Percentiles rank a stretch among this genome's conserved stretches.
phyloP scores from a whole-genome alignment of 23 red algal species.

The Cyanidioschyzon merolae region DNA sequence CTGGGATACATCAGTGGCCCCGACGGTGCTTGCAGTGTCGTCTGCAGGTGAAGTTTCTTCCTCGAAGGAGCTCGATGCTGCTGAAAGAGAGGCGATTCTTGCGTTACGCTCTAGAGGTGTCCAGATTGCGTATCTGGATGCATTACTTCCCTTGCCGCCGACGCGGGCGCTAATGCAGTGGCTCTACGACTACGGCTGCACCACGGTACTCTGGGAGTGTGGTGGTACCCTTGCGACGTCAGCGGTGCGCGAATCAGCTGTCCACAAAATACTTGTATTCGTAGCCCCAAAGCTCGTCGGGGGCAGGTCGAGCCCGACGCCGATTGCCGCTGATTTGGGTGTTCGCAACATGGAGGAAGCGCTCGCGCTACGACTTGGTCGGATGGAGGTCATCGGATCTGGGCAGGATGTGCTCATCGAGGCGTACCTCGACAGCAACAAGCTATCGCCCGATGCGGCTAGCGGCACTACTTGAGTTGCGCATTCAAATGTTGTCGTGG shows the following conservation, averaged over 20 bases:
- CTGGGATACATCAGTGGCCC: slow-evolving; percentile 19
- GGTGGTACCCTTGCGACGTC: slow-evolving; percentile 54
- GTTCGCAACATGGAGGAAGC: not conserved
- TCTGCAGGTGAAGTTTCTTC: slow-evolving; percentile 10
- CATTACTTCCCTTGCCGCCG: slow-evolving; percentile 5
- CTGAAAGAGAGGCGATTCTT: slow-evolving; percentile 6
- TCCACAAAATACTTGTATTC: slow-evolving; percentile 76
- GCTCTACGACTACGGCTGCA: slow-evolving; percentile 36
- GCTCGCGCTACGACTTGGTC: not conserved
- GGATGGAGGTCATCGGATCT: not conserved
- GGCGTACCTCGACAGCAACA: slow-evolving; percentile 10
- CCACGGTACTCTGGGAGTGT: slow-evolving; percentile 86
- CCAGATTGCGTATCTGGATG: not conserved
- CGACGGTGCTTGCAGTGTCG: slow-evolving; percentile 32
- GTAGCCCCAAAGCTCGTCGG: slow-evolving; percentile 85
- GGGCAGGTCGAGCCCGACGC: slow-evolving; percentile 18
- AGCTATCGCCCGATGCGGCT: too few relatives aligned
- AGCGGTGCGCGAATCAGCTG: slow-evolving; percentile 37
- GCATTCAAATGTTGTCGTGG: too few relatives aligned
- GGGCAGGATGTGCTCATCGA: not conserved
- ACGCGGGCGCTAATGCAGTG: not conserved
- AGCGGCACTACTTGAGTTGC: too few relatives aligned
- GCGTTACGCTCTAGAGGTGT: slow-evolving; percentile 26
- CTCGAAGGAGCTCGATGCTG: not conserved
- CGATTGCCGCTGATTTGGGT: slow-evolving; percentile 13